Evolutionary conservation across 306 rosid species (phyloP), one percentile per base, ranked within the genome.

Genomic region (Cyamopsis tetragonoloba): DNA sequence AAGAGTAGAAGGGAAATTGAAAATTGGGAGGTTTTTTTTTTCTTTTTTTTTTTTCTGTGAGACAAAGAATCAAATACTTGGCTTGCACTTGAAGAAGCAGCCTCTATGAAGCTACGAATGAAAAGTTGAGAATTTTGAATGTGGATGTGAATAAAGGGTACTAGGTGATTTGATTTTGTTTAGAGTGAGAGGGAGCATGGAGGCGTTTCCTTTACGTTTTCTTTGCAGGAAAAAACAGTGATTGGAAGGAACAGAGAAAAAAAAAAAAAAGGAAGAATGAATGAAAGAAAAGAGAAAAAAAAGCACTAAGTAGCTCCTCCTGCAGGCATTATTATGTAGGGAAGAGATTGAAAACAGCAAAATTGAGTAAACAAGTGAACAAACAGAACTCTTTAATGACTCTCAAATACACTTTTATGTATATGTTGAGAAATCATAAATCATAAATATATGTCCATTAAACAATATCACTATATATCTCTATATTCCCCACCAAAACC

Each of bases 161-260:
- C n/a, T n/a, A n/a, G n/a, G n/a, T n/a, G n/a, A n/a, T n/a, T n/a
- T n/a, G n/a, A 67, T 71, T 77, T 49, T 49, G 55, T 78, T 73
- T 79, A 73, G 80, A 75, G 77, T 65, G 83, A 69, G 74, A 48
- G 79, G 75, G 22, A 18, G 58, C 73, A 27, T 58, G 62, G 83
- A 81, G 65, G 95, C 91, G 91, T 87, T 85, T 82, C 66, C 85
- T 89, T 89, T 87, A 89, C 96, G 96, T 87, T 85, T 83, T 68
- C 84, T 77, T 70, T 74, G 77, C 89, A 69, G 84, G 84, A 73
- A 67, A 41, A 61, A 80, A 85, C 79, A 81, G 81, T 83, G 79
- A 37, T 31, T 0, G 61, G 30, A 61, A 38, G 53, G 53, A 59
- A 72, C 34, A 54, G 60, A 71, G 53, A 68, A 77, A 67, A 50